Evolutionary conservation across 768 basidiomycete species (phyloP).

Genomic region (Strobilomyces echinocephalus): DNA sequence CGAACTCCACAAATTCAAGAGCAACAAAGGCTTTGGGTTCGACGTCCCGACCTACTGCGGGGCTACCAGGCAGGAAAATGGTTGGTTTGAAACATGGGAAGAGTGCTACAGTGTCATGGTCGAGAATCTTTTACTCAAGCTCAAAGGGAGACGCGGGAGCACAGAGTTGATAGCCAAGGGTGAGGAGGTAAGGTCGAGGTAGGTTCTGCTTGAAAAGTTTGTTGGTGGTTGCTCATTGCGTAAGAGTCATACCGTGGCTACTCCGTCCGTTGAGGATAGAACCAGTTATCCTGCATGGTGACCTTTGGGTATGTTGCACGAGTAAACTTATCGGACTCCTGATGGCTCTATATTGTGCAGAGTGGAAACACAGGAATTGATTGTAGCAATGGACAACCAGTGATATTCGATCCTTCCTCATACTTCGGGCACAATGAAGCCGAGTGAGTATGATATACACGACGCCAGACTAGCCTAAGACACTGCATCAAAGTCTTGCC

Average conservation of each 20-base stretch:
- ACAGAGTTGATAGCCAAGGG: constrained; percentile 48
- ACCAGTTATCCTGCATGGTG: constrained; percentile 74
- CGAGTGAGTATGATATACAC: constrained; percentile 49
- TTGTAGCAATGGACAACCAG: constrained; percentile 45
- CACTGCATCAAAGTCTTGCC: constrained; percentile 46
- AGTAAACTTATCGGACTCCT: neutral
- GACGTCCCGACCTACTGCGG: constrained; percentile 74
- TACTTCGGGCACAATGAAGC: constrained; percentile 80
- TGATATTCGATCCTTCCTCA: constrained; percentile 76
- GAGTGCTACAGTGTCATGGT: constrained; percentile 62
- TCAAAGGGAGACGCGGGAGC: constrained; percentile 39
- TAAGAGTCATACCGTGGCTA: constrained; percentile 69
- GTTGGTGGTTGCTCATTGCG: constrained; percentile 6
- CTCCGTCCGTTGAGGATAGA: constrained; percentile 52
- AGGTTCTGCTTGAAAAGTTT: constrained; percentile 15
- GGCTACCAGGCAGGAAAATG: constrained; percentile 62
- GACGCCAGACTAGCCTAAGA: constrained; percentile 1
- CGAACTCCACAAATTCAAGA: constrained; percentile 58
- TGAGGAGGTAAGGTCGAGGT: constrained; percentile 46
- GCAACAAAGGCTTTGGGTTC: constrained; percentile 62
- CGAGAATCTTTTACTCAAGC: constrained; percentile 48
- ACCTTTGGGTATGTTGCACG: constrained; percentile 60
- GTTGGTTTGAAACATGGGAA: constrained; percentile 71
- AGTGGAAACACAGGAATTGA: constrained; percentile 72
- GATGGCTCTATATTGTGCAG: constrained; percentile 32